Base-by-base conservation (phyloP, 2,329 filamentous ascomycete genomes). In the Pseudophaeomoniella oleicola region DNA sequence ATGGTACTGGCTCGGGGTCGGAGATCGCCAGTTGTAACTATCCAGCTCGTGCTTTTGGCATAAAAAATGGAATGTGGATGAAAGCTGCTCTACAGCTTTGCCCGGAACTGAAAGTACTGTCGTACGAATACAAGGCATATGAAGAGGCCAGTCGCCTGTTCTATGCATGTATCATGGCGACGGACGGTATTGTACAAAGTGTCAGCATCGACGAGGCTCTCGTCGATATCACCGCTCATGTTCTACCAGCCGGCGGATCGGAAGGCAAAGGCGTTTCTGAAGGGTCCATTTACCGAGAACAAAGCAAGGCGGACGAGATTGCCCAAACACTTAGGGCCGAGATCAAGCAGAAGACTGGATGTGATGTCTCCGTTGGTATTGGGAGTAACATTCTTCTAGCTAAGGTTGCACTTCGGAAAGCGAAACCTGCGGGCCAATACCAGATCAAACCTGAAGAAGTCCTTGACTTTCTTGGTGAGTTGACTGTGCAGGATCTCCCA, bases 21-120 rank as follows among this genome's bases (percentile, higher is more conserved):
- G 90, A 98, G 53, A 96, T 98, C 50, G 90, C 90, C 15, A 94
- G 87, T 44, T 98, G 90, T 59, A 98, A 98, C 50, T 98, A 98
- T 53, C 77, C 81, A 14, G 90, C 92, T 4, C 75, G 90, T 27
- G 69, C 73, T 19, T 90, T 78, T 47, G 88, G 88, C 1, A 69
- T 98, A 37, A 94, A 87, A 53, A 98, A 98, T 47, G 92, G 92
- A 27, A 98, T 96, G 90, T 98, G 92, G 90, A 96, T 98, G 88
- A 92, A 88, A 54, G 70, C 72, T 19, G 90, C 90, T 0, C 67
- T 80, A 40, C 79, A 90, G 46, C 57, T 90, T 13, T 98, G 86
- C 51, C 79, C 88, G 1, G 75, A 85, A 15, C 64, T 98, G 13
- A 86, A 92, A 46, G 78, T 96, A 2, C 54, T 98, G n/a, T 83